phyloP scores from a whole-genome alignment of 2,329 filamentous ascomycete species.

The Fusarium xylarioides region DNA sequence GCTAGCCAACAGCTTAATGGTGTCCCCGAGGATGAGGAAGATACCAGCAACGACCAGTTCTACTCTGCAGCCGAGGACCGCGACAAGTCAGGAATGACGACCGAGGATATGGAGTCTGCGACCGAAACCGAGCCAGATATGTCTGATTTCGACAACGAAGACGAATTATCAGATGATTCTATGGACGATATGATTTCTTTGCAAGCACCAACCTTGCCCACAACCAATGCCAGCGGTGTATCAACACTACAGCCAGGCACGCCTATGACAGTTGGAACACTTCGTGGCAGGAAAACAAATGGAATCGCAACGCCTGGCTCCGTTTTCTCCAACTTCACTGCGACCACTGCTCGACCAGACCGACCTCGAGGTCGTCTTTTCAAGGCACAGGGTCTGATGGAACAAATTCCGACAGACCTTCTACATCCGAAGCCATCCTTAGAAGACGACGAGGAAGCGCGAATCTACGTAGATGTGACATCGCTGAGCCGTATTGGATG shows the following conservation, averaged over 20 bases:
- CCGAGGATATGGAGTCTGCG: constrained; percentile 66
- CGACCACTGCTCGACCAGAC: constrained; percentile 80
- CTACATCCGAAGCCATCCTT: constrained; percentile 82
- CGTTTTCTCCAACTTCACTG: constrained; percentile 87
- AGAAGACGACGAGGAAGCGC: constrained; percentile 86
- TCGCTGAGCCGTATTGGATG: constrained; percentile 90
- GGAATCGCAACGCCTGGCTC: constrained; percentile 86
- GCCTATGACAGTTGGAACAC: constrained; percentile 72
- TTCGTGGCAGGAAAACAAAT: constrained; percentile 70
- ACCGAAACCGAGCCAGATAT: constrained; percentile 72
- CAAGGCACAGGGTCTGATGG: constrained; percentile 80
- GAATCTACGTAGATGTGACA: constrained; percentile 89
- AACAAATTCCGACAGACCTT: constrained; percentile 76
- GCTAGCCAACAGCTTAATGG: constrained; percentile 60
- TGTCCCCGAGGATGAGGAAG: constrained; percentile 72
- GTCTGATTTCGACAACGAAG: constrained; percentile 72
- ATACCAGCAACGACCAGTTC: constrained; percentile 90
- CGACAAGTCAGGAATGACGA: constrained; percentile 64
- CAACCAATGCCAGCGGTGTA: constrained; percentile 80
- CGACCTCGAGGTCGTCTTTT: constrained; percentile 81
- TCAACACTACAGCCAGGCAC: constrained; percentile 84
- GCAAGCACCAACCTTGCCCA: constrained; percentile 78
- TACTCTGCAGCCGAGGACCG: constrained; percentile 90
- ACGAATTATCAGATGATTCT: constrained; percentile 85
- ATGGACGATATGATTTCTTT: constrained; percentile 94